Percentiles rank a stretch among this genome's conserved stretches.
phyloP scores from a whole-genome alignment of 2,329 filamentous ascomycete species.

The Colletotrichum filicis region DNA sequence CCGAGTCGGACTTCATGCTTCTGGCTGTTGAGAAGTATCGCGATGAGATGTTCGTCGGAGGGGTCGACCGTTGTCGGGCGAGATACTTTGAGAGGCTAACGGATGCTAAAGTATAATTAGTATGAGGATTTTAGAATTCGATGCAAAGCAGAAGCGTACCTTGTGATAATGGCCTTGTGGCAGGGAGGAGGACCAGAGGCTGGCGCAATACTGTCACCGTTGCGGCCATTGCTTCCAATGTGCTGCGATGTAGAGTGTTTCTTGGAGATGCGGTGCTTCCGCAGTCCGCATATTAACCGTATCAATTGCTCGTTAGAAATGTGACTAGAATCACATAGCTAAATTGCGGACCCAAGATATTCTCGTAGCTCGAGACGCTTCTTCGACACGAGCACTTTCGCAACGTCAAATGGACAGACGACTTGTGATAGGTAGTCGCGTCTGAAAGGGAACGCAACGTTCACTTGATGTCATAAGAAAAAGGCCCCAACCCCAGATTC shows the following conservation, averaged over 20 bases:
- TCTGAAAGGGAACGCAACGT: conserved; percentile 2
- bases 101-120: conserved; percentile 6
- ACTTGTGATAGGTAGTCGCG: conserved; percentile 4
- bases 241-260: conserved; percentile 31
- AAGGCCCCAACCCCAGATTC: conserved; percentile 1
- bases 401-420: neutral
- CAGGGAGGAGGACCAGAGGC: conserved; percentile 26
- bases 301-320: neutral
- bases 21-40: conserved; percentile 20
- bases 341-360: neutral
- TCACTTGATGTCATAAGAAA: conserved; percentile 11
- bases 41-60: neutral
- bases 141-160: neutral
- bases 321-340: conserved; percentile 19
- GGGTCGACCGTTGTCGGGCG: conserved; percentile 10
- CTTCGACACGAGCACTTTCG: neutral
- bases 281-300: conserved; percentile 34
- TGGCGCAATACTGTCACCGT: conserved; percentile 31
- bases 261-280: conserved; percentile 33
- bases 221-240: conserved; percentile 35
- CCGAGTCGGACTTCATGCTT: conserved; percentile 19
- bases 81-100: neutral
- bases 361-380: neutral
- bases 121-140: neutral
- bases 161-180: neutral